Base-by-base conservation (phyloP, 768 basidiomycete genomes). In the Kwoniella sp. region DNA sequence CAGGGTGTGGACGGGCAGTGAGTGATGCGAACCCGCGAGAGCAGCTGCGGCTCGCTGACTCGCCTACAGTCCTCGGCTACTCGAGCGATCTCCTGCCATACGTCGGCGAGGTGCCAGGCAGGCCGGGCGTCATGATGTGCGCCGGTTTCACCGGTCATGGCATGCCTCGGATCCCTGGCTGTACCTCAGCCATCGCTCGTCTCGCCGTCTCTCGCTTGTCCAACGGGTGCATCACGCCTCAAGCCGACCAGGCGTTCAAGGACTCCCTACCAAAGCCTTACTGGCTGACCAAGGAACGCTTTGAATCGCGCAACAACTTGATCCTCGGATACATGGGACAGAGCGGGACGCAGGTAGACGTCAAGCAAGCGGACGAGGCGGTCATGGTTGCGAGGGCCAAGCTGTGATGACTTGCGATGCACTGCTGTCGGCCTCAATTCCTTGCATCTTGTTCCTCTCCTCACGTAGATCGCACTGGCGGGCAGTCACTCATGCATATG, bases 131-230 rank as follows among this genome's bases (percentile, higher is more conserved):
- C 14, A 63, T 56, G 40, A 39, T 66, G 32, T 51, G 45, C 27
- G 65, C 65, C 20, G 65, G 61, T 15, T 66, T 66, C 48, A 60
- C 60, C n/a, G 65, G 65, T 11, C 65, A 66, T 43, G 65, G 64
- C 23, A 66, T 66, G 60, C 64, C 60, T 10, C 57, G 58, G 3
- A 66, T 62, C 20, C 64, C 64, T 5, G 64, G 60, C 15, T 59
- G 60, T 32, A 40, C 60, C 22, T 33, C 43, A 15, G 54, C 60
- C 5, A 22, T 66, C 17, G 55, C 60, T 10, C 29, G 37, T 0
- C 47, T 62, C 5, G 54, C 52, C 10, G 26, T 31, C 22, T 38
- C 52, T 3, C 23, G 25, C 34, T 28, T 55, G 25, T 4, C 33
- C 10, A n/a, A 48, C 22, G 44, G 45, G 5, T 44, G 36, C 5